A percentile compares a stretch with the other conserved stretches of the same genome.
phyloP scores from a whole-genome alignment of 2,329 filamentous ascomycete species.

The Plenodomus biglobosus region DNA sequence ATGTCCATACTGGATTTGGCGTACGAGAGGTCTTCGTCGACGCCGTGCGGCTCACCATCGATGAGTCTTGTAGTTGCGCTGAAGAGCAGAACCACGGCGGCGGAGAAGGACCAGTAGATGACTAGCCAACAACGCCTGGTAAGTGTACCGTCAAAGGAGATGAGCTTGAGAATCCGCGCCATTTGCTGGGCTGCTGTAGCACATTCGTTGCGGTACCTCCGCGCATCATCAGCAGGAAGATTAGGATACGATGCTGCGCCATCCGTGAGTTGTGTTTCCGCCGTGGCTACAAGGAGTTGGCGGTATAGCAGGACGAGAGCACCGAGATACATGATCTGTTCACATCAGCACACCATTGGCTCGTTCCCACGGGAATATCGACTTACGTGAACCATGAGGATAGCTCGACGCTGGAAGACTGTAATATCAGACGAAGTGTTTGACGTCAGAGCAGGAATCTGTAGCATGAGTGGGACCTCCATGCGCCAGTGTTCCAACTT shows the following conservation, averaged over 20 bases:
- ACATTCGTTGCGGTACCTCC: constrained; percentile 35
- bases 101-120: constrained; percentile 44
- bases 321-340: constrained; percentile 44
- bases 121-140: constrained; percentile 44
- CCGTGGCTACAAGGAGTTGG: constrained; percentile 37
- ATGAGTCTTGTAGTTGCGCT: constrained; percentile 39
- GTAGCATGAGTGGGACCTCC: constrained; percentile 36
- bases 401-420: constrained; percentile 36
- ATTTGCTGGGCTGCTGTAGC: constrained; percentile 41
- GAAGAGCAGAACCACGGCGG: constrained; percentile 40
- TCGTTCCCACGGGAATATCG: neutral
- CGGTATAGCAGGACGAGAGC: constrained; percentile 42
- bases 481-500: constrained; percentile 41
- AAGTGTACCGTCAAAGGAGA: constrained; percentile 39
- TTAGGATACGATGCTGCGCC: constrained; percentile 26
- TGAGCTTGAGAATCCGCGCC: constrained; percentile 37
- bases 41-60: constrained; percentile 31
- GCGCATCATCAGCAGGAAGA: constrained; percentile 30
- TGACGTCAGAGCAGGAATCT: constrained; percentile 35
- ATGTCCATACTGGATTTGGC: constrained; percentile 42
- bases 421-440: constrained; percentile 26
- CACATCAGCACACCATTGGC: neutral
- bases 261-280: constrained; percentile 34
- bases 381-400: constrained; percentile 43
- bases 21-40: constrained; percentile 37